Conservation (phyloP, 176 grass and related monocot species). For the Musa itinerans region DNA sequence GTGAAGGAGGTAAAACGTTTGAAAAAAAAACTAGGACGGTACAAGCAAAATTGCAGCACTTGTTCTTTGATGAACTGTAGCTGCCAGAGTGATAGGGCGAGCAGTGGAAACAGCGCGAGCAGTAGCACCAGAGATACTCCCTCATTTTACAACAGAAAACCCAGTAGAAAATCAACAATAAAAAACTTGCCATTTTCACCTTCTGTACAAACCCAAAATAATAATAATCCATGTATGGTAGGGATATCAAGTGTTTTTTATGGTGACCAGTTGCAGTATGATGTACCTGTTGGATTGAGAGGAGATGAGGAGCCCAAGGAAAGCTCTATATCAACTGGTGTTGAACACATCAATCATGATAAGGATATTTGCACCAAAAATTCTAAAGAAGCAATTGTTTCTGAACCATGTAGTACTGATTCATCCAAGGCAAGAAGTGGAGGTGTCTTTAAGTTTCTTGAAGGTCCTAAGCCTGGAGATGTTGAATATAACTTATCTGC, state of each 20-base stretch:
- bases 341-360: conserved; percentile 8
- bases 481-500: conserved; percentile 69
- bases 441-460: conserved; percentile 87
- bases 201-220: conserved; percentile 30
- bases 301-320: conserved; percentile 9
- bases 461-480: conserved; percentile 67
- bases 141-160: conserved; percentile 49
- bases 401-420: conserved; percentile 33
- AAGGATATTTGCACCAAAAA: conserved; percentile 15
- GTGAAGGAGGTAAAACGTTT: conserved; percentile 93
- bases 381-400: conserved; percentile 14
- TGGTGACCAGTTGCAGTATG: conserved; percentile 18
- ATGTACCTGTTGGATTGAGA: conserved; percentile 1
- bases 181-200: conserved; percentile 28
- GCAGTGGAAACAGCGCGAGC: conserved; percentile 89
- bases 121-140: conserved; percentile 56
- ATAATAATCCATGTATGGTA: conserved; percentile 13
- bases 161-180: conserved; percentile 54
- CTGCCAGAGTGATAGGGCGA: conserved; percentile 79
- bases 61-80: conserved; percentile 98
- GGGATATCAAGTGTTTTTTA: conserved; percentile 29
- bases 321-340: conserved; percentile 8
- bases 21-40: conserved; percentile 88
- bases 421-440: conserved; percentile 45
- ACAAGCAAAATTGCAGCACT: conserved; percentile 63